Evolutionary conservation across 495 filamentous ascomycete genomes (phyloP).

Genomic region (Amniculicola lignicola): DNA sequence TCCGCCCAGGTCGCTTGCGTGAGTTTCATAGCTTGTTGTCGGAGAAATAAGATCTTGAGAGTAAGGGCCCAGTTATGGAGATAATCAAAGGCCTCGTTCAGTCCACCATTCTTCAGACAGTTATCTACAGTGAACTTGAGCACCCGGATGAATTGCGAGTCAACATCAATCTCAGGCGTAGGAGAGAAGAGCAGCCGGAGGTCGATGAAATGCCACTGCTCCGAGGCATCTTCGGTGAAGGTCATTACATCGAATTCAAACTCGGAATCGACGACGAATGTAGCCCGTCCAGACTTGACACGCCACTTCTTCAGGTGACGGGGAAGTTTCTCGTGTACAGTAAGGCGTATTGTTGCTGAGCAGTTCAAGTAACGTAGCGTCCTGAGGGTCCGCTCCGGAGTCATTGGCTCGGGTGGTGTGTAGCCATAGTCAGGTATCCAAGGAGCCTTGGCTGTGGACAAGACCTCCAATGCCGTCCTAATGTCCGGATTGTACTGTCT

Average conservation of each 20-base stretch:
- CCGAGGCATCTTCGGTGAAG: conserved; percentile 70
- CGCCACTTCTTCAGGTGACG: conserved; percentile 66
- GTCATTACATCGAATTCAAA: conserved; percentile 93
- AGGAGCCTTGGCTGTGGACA: conserved; percentile 68
- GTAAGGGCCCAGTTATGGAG: conserved; percentile 83
- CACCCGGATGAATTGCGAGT: conserved; percentile 48
- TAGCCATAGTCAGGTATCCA: conserved; percentile 82
- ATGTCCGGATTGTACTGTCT: conserved; percentile 86
- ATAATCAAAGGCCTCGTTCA: conserved; percentile 75
- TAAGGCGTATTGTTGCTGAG: conserved; percentile 72
- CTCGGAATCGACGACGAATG: conserved; percentile 76
- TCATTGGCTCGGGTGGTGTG: conserved; percentile 68
- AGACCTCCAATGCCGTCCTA: conserved; percentile 78
- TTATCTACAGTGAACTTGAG: conserved; percentile 71
- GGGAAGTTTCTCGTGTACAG: conserved; percentile 73
- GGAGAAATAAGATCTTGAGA: conserved; percentile 77
- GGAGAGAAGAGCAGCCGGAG: conserved; percentile 81
- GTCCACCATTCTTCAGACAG: conserved; percentile 59
- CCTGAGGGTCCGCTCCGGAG: conserved; percentile 60
- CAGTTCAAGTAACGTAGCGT: conserved; percentile 78
- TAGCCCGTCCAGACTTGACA: conserved; percentile 76
- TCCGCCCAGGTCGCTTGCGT: conserved; percentile 68
- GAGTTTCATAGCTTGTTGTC: conserved; percentile 70
- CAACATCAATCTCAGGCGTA: conserved; percentile 47
- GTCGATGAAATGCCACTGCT: conserved; percentile 90